Base-by-base conservation (phyloP, 2,329 filamentous ascomycete genomes). In the Cordyceps militaris region DNA sequence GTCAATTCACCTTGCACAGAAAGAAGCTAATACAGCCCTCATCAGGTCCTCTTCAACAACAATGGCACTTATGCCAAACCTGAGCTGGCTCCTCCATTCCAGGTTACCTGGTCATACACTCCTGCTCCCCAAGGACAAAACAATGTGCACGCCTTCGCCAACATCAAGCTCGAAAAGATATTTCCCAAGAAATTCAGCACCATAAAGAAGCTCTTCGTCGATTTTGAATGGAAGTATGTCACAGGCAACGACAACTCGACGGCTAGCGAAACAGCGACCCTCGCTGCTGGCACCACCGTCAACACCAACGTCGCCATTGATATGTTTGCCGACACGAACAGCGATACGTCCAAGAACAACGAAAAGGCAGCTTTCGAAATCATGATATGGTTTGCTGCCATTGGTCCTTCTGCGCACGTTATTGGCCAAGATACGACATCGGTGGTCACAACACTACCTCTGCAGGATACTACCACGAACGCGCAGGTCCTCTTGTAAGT, bases 221-320 rank as follows among this genome's bases (percentile, higher is more conserved):
- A 77, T 59, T 67, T 81, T 43, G 66, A 73, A 47, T 84, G 79
- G 80, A 72, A 72, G 2, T 81, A 80, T 63, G 72, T 71, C n/a
- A 46, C 73, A 8, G 77, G 79, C 59, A 74, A 80, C 62, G 62
- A 66, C 34, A 60, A 60, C 54, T 58, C 61, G 13, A 69, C 71
- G 0, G 67, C 66, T 4, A 63, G 68, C 1, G 66, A 66, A 11
- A 75, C 74, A 2, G 69, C 74, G 58, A 59, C 67, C 3, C 36
- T 66, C 0, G 64, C 66, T 0, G 66, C 81, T 13, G 23, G 26
- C 11, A 66, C 68, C n/a, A 60, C 65, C 0, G 67, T 81, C 59
- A 79, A 80, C 62, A 70, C 78, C 66, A 83, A 83, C 71, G 79
- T 84, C 34, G 80, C 79, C 36, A 71, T 84, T 60, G 81, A 84